phyloP scores from a whole-genome alignment of 371 early-diverging fungal species.

The Mucor velutinosus region DNA sequence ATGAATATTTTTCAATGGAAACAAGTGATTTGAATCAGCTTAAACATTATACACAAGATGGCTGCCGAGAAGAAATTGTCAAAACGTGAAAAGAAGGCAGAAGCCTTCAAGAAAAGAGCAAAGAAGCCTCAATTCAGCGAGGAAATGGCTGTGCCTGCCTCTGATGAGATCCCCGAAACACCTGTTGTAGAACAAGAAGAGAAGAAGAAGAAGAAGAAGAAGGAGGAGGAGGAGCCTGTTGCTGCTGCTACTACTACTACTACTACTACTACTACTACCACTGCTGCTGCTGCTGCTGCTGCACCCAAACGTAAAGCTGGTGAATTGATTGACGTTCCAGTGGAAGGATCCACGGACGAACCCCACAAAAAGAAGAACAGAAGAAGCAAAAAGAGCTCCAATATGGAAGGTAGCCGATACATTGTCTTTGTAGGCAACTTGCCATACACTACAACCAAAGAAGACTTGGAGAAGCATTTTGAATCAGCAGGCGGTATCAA shows the following conservation, averaged over 20 bases:
- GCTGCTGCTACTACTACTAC: not conserved
- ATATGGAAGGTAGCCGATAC: constrained; percentile 45
- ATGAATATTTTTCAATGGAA: not conserved
- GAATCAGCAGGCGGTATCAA: constrained; percentile 58
- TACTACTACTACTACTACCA: not conserved
- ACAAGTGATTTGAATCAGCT: not conserved
- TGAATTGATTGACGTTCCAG: constrained; percentile 19
- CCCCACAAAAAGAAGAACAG: constrained; percentile 17
- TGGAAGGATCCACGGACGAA: constrained; percentile 8
- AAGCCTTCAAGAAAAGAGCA: constrained; percentile 61
- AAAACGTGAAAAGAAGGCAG: constrained; percentile 70
- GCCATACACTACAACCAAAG: constrained; percentile 66
- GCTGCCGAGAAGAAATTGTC: constrained; percentile 56
- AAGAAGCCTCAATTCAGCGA: constrained; percentile 50
- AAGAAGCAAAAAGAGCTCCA: constrained; percentile 22
- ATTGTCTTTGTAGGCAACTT: constrained; percentile 81
- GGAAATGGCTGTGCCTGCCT: constrained; percentile 52
- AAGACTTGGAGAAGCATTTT: constrained; percentile 67
- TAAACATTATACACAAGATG: constrained; percentile 4
- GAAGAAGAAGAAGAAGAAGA: constrained; percentile 22
- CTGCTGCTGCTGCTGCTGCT: not conserved
- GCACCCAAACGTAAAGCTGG: constrained; percentile 22
- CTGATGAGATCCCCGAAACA: constrained; percentile 31
- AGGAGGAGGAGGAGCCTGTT: constrained; percentile 18
- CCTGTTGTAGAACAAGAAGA: not conserved